phyloP scores from a whole-genome alignment of 139 green algal species.

The Chlamydomonas urium region DNA sequence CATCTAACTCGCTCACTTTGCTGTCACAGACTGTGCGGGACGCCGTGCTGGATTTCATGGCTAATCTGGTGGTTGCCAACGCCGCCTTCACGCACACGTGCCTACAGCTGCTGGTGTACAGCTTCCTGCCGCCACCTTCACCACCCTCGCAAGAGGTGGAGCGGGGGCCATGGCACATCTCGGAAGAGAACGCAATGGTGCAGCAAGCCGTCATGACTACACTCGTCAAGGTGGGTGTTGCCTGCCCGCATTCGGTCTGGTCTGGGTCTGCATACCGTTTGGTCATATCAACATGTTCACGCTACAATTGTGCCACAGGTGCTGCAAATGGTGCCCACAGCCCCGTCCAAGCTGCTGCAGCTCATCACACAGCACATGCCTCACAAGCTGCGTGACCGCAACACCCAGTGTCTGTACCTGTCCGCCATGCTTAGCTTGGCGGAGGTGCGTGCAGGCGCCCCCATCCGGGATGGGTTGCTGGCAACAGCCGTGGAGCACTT shows the following conservation, averaged over 20 bases:
- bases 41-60: conserved; percentile 54
- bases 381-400: conserved; percentile 62
- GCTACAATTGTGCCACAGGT: conserved; percentile 33
- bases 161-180: conserved; percentile 41
- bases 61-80: conserved; percentile 61
- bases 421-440: conserved; percentile 52
- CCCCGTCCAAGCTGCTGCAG: conserved; percentile 47
- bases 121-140: conserved; percentile 47
- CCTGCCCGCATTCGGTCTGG: too few species aligned
- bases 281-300: too few species aligned
- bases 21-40: conserved; percentile 37
- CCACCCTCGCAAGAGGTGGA: conserved; percentile 11
- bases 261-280: too few species aligned
- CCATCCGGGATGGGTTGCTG: conserved; percentile 63
- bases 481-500: conserved; percentile 65
- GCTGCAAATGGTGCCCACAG: conserved; percentile 67
- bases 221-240: conserved; percentile 40
- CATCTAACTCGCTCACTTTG: neutral
- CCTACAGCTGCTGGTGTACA: conserved; percentile 62
- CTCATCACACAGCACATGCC: conserved; percentile 56
- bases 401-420: conserved; percentile 72
- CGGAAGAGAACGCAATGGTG: conserved; percentile 23
- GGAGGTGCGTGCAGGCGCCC: conserved; percentile 43
- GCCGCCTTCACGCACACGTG: conserved; percentile 56
- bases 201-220: conserved; percentile 49